Evolutionary conservation across 805 yeast genomes (phyloP), one percentile per base, ranked within the genome.

Genomic region (Crinitomyces ghanaensis): DNA sequence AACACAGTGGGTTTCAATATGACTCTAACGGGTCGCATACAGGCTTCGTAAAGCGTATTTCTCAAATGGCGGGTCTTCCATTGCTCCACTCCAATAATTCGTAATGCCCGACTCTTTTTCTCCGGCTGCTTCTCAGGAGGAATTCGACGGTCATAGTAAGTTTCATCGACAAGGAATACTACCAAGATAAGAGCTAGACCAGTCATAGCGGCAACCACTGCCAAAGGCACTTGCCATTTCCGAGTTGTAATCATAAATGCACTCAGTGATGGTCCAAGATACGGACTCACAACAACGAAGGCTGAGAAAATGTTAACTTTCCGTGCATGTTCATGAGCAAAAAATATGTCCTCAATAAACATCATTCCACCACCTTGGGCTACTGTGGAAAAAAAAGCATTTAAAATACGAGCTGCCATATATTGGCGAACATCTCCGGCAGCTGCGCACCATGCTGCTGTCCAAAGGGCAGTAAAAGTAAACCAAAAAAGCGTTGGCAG

Each of bases 331-430:
- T 31, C 34, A 12, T 31, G 30, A 19, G 25, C 23, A 9, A 3
- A 31, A n/a, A 31, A 31, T 28, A 31, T 24, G 34, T 31, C 34
- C 21, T 31, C 30, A 22, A 31, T 31, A n/a, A 31, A 31, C 22
- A 31, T 31, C 34, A 31, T 24, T 8, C 34, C 34, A 9, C 34
- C 28, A n/a, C 23, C 30, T 19, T 31, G 34, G 17, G 20, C 25
- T 4, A 31, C 34, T 12, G 34, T 31, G 12, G 34, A 31, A 15
- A 31, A 31, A 16, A 25, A 24, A 14, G 28, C 34, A 23, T 31
- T 31, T 14, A 31, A 18, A 22, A 31, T 31, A 13, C 34, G 15
- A 2, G 34, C 34, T 6, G 34, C 34, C 34, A 31, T 31, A 23
- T 23, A 31, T 23, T 31, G 34, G 6, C 15, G 12, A 31, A 31